phyloP scores from a whole-genome alignment of 768 basidiomycete species.

The Russula virescens region DNA sequence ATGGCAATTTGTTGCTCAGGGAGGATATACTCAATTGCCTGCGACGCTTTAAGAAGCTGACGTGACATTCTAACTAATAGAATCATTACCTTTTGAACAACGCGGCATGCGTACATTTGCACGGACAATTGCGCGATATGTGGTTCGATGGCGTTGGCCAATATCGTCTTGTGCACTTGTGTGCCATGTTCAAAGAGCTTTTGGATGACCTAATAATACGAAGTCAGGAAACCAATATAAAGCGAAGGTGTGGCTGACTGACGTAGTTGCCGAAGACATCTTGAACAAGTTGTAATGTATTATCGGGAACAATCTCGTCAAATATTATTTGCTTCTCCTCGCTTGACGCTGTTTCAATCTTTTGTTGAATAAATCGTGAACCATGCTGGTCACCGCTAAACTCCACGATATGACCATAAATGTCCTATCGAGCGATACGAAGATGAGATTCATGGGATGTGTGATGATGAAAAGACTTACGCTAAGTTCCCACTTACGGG shows the following conservation, averaged over 20 bases:
- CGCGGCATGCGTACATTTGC: conserved; percentile 95
- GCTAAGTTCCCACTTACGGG: conserved; percentile 75
- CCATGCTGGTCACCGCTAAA: conserved; percentile 94
- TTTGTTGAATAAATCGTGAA: conserved; percentile 96
- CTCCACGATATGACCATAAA: conserved; percentile 79
- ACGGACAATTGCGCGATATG: conserved; percentile 71
- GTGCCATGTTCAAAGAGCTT: conserved; percentile 89
- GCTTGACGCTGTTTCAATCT: conserved; percentile 65
- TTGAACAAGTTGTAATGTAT: conserved; percentile 70
- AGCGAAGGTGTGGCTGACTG: conserved; percentile 28
- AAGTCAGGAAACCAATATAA: conserved; percentile 11
- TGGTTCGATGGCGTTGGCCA: conserved; percentile 71
- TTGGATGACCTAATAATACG: conserved; percentile 73
- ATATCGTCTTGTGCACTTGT: conserved; percentile 59
- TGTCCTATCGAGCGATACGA: conserved; percentile 51
- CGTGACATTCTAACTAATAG: conserved; percentile 4
- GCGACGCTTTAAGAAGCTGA: conserved; percentile 22
- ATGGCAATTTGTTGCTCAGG: conserved; percentile 73
- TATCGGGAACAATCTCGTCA: conserved; percentile 78
- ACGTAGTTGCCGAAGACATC: conserved; percentile 98
- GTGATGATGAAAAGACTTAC: conserved; percentile 25
- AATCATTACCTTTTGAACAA: conserved; percentile 80
- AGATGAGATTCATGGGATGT: background rate
- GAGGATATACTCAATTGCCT: conserved; percentile 81
- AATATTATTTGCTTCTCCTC: conserved; percentile 80